A percentile compares a stretch with the other conserved stretches of the same genome.
Conservation (phyloP, 306 rosid genomes). For the Vigna mungo region DNA sequence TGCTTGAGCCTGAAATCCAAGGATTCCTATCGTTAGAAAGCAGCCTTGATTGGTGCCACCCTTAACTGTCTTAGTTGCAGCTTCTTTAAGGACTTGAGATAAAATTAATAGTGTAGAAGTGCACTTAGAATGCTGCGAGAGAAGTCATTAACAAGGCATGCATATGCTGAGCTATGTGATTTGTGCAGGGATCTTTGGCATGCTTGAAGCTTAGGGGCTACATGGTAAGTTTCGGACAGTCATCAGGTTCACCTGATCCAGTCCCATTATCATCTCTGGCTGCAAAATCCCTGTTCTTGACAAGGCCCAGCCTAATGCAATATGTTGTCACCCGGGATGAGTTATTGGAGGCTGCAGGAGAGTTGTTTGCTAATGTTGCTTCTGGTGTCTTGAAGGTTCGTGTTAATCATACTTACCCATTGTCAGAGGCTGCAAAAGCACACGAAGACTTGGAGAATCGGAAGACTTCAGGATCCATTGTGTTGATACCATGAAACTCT, state of each 20-base stretch:
- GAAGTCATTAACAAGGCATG: neutral
- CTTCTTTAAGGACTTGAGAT: neutral
- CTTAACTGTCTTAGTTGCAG: too few species aligned
- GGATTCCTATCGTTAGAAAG: neutral
- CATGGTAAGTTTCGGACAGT: slow-evolving; percentile 90
- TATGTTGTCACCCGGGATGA: slow-evolving; percentile 69
- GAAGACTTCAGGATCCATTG: slow-evolving; percentile 82
- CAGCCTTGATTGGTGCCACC: too few species aligned
- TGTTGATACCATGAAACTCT: slow-evolving; percentile 69
- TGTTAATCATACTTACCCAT: slow-evolving; percentile 81
- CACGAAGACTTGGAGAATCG: slow-evolving; percentile 81
- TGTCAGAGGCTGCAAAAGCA: slow-evolving; percentile 81
- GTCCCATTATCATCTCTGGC: slow-evolving; percentile 77
- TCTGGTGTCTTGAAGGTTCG: slow-evolving; percentile 71
- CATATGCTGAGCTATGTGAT: slow-evolving; percentile 11
- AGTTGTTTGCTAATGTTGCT: slow-evolving; percentile 67
- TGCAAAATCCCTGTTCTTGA: slow-evolving; percentile 76
- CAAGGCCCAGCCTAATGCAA: slow-evolving; percentile 76
- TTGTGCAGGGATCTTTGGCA: slow-evolving; percentile 76
- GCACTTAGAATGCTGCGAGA: neutral
- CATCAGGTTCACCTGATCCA: slow-evolving; percentile 90
- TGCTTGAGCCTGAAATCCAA: slow-evolving; percentile 3
- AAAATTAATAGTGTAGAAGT: neutral
- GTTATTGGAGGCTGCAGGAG: slow-evolving; percentile 73
- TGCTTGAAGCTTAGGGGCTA: slow-evolving; percentile 76